Base-by-base conservation (phyloP, 2,329 filamentous ascomycete species). In the Penicillium decumbens region DNA sequence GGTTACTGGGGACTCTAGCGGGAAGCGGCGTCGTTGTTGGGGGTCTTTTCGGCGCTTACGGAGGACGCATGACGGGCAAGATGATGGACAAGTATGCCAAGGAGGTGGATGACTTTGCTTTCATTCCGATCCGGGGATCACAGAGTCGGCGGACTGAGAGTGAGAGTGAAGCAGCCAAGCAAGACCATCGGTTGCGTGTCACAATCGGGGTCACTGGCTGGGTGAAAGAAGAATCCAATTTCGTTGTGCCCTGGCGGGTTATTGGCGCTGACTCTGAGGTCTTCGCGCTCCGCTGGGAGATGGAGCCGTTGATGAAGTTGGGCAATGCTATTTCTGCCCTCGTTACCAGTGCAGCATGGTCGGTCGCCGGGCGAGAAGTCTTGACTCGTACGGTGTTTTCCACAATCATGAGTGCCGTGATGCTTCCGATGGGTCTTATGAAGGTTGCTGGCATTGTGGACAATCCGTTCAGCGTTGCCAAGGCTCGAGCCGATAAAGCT, bases 11-110 rank as follows among this genome's bases (percentile, higher is more conserved):
- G 9, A 80, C 84, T 15, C 77, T 96, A 63, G 87, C 89, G 2
- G 85, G 91, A 32, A 93, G 87, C 54, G 82, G 85, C 4, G 80
- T 93, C 13, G 76, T 90, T 37, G 85, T 95, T 27, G 92, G 91
- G 13, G 83, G 87, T 32, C 74, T 97, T 33, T 96, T 97, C 63
- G 93, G 93, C 7, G 88, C 93, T n/a, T 95, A 95, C 65, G 88
- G 88, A 38, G 84, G 85, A 1, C 82, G 85, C 30, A 91, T 95
- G 78, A 88, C 87, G 0, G 83, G 84, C 45, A 85, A 90, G 66
- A 89, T 91, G 77, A 87, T 96, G 78, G 89, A 95, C 56, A 78
- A 85, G n/a, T 95, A 95, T 66, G 81, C 87, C 9, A 84, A 83
- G 58, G 89, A 95, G 56, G 85, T 97, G 13, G 83, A 89, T 60